Evolutionary conservation across 495 filamentous ascomycete genomes (phyloP), one percentile per base, ranked within the genome.

Genomic region (Talaromyces proteolyticus): DNA sequence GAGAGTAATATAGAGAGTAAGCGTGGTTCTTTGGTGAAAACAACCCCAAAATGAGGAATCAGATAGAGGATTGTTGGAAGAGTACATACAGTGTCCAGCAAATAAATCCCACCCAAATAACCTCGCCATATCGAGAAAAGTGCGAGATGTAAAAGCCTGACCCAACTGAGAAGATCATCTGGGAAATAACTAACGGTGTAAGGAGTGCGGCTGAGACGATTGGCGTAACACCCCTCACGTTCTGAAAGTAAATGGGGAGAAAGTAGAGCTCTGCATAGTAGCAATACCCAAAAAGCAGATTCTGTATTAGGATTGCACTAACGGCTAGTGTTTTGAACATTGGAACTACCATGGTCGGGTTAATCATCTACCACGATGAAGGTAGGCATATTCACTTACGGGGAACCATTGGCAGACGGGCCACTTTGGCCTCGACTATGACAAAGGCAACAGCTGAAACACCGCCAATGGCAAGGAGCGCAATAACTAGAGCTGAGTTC

Each of bases 81-180:
- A 36, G 29, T n/a, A 55, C 72, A 57, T 65, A 75, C 62, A 81
- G 53, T 6, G 75, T 76, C 70, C 74, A 82, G 5, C 73, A n/a
- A 4, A 65, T 66, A 51, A 77, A 81, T 2, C 81, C 80, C 34
- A 62, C 38, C 73, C 78, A 78, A 45, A 84, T 75, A 3, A 84
- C 63, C 50, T 81, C 78, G 1, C 74, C 73, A 53, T 84, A 84
- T 0, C 79, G 69, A 40, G 76, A 75, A 1, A 54, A 60, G 10
- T 71, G 65, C 7, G 79, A 79, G 19, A 82, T 77, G 51, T 81
- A 80, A 41, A 41, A 41, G 39, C 47, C 47, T 11, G 21, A 25
- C 24, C 21, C 20, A 6, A 24, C n/a, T 0, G 54, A 54, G 0
- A 14, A 36, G 7, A 53, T 29, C 1, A 38, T 44, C 17, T 52